Evolutionary conservation across 2,329 filamentous ascomycete species (phyloP).

Genomic region (Sphaceloma murrayae): DNA sequence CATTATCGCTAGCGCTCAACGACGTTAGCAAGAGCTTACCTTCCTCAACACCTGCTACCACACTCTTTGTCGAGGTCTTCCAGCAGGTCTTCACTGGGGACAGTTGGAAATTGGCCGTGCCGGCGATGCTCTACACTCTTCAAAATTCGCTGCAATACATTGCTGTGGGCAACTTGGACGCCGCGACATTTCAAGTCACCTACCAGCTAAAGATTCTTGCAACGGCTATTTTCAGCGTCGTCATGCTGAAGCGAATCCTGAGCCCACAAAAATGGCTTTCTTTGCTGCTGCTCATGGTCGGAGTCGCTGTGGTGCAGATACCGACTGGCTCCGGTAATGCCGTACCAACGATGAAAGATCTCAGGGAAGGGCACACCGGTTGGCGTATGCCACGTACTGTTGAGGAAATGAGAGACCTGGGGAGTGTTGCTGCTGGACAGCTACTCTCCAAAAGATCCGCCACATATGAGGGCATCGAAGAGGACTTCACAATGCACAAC

Average conservation of each 20-base stretch:
- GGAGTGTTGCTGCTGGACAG: slow-evolving; percentile 40
- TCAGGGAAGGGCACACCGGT: slow-evolving; percentile 49
- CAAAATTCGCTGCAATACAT: slow-evolving; percentile 93
- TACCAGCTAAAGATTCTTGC: slow-evolving; percentile 93
- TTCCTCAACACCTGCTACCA: slow-evolving; percentile 67
- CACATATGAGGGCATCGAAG: slow-evolving; percentile 79
- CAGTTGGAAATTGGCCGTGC: slow-evolving; percentile 89
- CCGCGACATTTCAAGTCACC: slow-evolving; percentile 85
- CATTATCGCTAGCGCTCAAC: slow-evolving; percentile 76
- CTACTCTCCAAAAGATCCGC: slow-evolving; percentile 60
- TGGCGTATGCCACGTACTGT: slow-evolving; percentile 68
- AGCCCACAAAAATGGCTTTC: slow-evolving; percentile 69
- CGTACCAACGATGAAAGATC: slow-evolving; percentile 47
- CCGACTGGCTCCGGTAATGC: slow-evolving; percentile 50
- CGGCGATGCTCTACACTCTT: slow-evolving; percentile 77
- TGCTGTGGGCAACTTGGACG: slow-evolving; percentile 80
- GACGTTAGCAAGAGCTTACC: slow-evolving; percentile 71
- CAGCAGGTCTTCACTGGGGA: slow-evolving; percentile 77
- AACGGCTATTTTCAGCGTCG: slow-evolving; percentile 76
- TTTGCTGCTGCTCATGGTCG: slow-evolving; percentile 66
- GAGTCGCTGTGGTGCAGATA: slow-evolving; percentile 77
- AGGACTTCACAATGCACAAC: slow-evolving; percentile 45
- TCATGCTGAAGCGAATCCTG: slow-evolving; percentile 62
- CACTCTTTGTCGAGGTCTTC: slow-evolving; percentile 70
- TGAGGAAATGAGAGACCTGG: slow-evolving; percentile 62